A percentile compares a stretch with the other conserved stretches of the same genome.
Conservation (phyloP, 2,329 filamentous ascomycete genomes). For the Venturia asperata region DNA sequence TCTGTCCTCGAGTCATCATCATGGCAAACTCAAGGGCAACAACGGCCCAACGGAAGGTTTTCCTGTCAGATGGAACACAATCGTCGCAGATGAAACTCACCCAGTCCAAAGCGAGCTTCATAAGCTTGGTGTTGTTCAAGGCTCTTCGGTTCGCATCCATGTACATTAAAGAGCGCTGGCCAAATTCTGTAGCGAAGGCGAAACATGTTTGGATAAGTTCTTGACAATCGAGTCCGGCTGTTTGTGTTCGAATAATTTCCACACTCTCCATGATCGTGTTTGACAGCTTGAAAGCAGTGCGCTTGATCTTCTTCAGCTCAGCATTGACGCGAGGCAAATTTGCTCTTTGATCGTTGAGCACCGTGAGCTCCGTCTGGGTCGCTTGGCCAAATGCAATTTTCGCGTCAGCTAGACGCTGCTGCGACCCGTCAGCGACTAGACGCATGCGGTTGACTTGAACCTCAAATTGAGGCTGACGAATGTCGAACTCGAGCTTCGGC, state of each 20-base stretch:
- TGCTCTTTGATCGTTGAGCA: constrained; percentile 84
- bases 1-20: constrained; percentile 90
- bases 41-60: constrained; percentile 96
- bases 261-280: constrained; percentile 99
- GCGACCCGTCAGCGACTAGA: constrained; percentile 80
- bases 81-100: constrained; percentile 97
- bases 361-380: constrained; percentile 78
- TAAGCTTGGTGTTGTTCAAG: constrained; percentile 95
- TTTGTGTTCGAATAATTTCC: constrained; percentile 82
- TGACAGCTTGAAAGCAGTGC: constrained; percentile 90
- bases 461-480: constrained; percentile 74
- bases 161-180: constrained; percentile 85
- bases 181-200: constrained; percentile 97
- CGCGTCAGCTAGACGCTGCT: constrained; percentile 70
- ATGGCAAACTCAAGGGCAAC: constrained; percentile 93
- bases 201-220: constrained; percentile 98
- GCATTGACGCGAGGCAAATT: constrained; percentile 89
- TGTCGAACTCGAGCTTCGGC: constrained; percentile 56
- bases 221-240: constrained; percentile 75
- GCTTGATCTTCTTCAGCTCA: constrained; percentile 87
- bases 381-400: constrained; percentile 67
- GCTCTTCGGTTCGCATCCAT: constrained; percentile 93
- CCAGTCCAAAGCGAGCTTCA: constrained; percentile 91
- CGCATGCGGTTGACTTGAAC: constrained; percentile 80
- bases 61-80: constrained; percentile 85